Evolutionary conservation across 495 filamentous ascomycete genomes (phyloP).

Genomic region (Aspergillus saccharolyticus): DNA sequence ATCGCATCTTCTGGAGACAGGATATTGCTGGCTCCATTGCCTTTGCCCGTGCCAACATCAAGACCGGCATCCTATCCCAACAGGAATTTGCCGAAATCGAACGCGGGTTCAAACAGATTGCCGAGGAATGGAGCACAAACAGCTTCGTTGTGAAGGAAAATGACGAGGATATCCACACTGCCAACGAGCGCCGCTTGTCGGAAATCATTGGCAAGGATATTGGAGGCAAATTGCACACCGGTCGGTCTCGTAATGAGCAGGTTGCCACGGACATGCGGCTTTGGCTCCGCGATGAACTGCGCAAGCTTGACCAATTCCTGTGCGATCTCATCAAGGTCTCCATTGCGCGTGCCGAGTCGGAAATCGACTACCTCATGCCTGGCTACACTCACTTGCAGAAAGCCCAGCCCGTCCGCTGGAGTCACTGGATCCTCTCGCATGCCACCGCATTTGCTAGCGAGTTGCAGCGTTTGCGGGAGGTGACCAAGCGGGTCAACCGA

Average conservation of each 20-base stretch:
- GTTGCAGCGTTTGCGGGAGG: conserved; percentile 72
- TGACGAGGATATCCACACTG: conserved; percentile 76
- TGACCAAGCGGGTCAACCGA: conserved; percentile 68
- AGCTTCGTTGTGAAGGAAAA: conserved; percentile 43
- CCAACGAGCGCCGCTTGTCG: conserved; percentile 84
- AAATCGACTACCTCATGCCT: conserved; percentile 62
- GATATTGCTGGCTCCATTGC: conserved; percentile 79
- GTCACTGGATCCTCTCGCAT: conserved; percentile 80
- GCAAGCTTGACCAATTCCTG: conserved; percentile 63
- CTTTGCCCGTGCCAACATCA: conserved; percentile 79
- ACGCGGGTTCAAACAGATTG: conserved; percentile 63
- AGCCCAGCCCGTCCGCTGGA: conserved; percentile 85
- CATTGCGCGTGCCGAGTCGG: conserved; percentile 67
- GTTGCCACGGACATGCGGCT: conserved; percentile 89
- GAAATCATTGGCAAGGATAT: conserved; percentile 86
- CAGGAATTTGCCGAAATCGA: conserved; percentile 76
- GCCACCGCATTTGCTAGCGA: conserved; percentile 71
- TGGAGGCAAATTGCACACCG: conserved; percentile 90
- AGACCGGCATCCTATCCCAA: conserved; percentile 65
- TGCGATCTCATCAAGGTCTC: conserved; percentile 67
- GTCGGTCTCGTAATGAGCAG: conserved; percentile 89
- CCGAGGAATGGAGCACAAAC: conserved; percentile 65
- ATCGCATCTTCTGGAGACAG: conserved; percentile 75
- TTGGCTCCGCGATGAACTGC: conserved; percentile 79
- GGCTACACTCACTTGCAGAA: conserved; percentile 89